Evolutionary conservation across 805 yeast species (phyloP).

Genomic region (Monosporozyma aerobia): DNA sequence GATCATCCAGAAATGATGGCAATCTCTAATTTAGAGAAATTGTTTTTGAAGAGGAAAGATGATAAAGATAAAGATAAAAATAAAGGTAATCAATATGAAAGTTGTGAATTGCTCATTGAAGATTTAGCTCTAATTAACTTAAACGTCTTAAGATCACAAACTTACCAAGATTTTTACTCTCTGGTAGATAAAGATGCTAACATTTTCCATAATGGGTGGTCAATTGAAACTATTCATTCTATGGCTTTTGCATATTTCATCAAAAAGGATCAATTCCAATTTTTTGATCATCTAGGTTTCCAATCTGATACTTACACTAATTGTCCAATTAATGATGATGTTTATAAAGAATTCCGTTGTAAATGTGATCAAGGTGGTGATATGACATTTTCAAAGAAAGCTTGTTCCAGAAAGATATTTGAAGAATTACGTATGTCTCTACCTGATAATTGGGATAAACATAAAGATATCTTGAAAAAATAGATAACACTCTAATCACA

Average conservation of each 20-base stretch:
- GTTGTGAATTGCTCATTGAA: neutral
- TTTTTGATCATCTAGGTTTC: conserved; percentile 66
- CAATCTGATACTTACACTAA: conserved; percentile 12
- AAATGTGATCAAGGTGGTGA: conserved; percentile 63
- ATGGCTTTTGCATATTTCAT: conserved; percentile 66
- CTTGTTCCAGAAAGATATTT: conserved; percentile 53
- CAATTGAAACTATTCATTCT: conserved; percentile 77
- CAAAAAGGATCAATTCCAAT: conserved; percentile 49
- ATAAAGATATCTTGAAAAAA: conserved; percentile 1
- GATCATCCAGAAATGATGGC: conserved; percentile 44
- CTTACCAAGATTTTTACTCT: conserved; percentile 55
- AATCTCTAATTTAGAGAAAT: conserved; percentile 51
- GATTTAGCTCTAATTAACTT: conserved; percentile 32
- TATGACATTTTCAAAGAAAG: conserved; percentile 56
- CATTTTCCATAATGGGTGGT: conserved; percentile 80
- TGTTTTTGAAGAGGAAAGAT: conserved; percentile 54
- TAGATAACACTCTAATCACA: no score
- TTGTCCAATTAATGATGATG: conserved; percentile 58
- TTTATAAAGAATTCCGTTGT: conserved; percentile 53
- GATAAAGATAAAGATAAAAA: conserved; percentile 18
- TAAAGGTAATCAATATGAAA: conserved; percentile 24
- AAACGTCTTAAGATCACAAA: conserved; percentile 58
- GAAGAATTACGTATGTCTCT: conserved; percentile 39
- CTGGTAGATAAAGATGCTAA: conserved; percentile 62
- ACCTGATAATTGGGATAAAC: conserved; percentile 53